These are phyloP conservation scores for Colletotrichum musae DNA, from an alignment of 2,329 filamentous ascomycete genomes.

Conservation along the genomic window DNA sequence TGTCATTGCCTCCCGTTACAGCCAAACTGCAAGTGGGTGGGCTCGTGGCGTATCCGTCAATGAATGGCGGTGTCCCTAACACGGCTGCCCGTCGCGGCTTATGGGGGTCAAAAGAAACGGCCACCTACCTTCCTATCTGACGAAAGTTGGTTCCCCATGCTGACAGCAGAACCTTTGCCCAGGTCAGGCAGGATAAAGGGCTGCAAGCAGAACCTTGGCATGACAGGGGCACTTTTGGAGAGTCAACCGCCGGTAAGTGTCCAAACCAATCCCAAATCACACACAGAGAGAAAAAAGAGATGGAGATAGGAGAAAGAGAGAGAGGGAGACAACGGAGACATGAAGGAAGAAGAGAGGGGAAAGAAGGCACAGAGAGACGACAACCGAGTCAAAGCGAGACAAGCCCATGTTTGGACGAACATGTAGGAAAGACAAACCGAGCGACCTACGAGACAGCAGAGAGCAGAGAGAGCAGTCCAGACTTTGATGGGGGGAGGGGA, in stretches of 20 bases:
- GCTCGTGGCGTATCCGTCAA: constrained; percentile 19
- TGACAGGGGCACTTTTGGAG: constrained; percentile 48
- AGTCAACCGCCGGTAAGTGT: constrained; percentile 38
- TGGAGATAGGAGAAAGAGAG: background rate
- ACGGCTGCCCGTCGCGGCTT: constrained; percentile 6
- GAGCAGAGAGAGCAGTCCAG: background rate
- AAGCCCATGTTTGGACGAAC: too few species aligned
- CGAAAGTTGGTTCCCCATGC: constrained; percentile 36
- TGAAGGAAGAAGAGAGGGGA: background rate
- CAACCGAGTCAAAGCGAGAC: background rate
- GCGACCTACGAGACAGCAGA: constrained; percentile 1
- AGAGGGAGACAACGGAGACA: background rate
- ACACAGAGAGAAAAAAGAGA: background rate
- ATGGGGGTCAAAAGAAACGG: constrained; percentile 17
- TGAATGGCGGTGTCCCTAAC: constrained; percentile 30
- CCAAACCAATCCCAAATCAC: background rate
- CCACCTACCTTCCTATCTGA: constrained; percentile 1
- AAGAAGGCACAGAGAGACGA: background rate
- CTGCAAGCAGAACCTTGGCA: constrained; percentile 45
- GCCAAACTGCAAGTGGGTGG: constrained; percentile 7
- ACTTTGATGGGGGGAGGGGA: background rate
- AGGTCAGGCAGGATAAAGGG: constrained; percentile 43
- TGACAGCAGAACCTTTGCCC: constrained; percentile 43
- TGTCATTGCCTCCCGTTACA: constrained; percentile 3
- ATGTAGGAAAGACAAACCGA: background rate